Base-by-base conservation (phyloP, 768 basidiomycete genomes). In the Lentinula aciculospora region DNA sequence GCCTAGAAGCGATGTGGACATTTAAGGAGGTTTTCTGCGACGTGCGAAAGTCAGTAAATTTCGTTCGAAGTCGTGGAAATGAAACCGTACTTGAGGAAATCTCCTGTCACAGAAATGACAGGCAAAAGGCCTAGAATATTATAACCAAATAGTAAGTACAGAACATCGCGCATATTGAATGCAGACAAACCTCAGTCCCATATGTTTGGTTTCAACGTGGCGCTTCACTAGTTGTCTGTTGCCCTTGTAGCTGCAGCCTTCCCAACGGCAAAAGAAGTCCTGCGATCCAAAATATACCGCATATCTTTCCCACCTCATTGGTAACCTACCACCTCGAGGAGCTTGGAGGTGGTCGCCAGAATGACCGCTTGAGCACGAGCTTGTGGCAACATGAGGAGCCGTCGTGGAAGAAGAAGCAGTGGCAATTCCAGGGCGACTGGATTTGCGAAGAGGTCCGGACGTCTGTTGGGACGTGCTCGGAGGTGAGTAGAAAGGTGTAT, bases 181-280 rank as follows among this genome's bases (percentile, higher is more conserved):
- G 37, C 36, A 37, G n/a, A 64, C 82, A 59, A 60, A 83, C 86
- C 81, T 83, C 62, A 81, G 74, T 51, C 79, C 75, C 46, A 88
- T 66, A 65, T 88, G 86, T 13, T 79, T 81, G 8, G 81, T 80
- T 67, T 84, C 77, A 47, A 88, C 75, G 66, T 88, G 86, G 27
- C 86, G 77, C 67, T 86, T 86, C 58, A 88, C 82, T 42, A 85
- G 74, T 65, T 86, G 85, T 67, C 83, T 85, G 65, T 83, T 82
- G 25, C 77, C 72, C 32, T 66, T 65, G 60, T 81, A 81, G 21
- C 70, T 66, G 61, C 80, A 82, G 67, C 21, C 3, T 25, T 17
- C 23, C 36, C 51, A 37, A 4, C 4, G 13, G 23, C 32, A 53
- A 21, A 8, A 9, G 23, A 13, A 39, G 15, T 21, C 9, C 4